A percentile compares a stretch with the other conserved stretches of the same genome.
Conservation (phyloP, 768 basidiomycete genomes). For the Holtermannia corniformis region DNA sequence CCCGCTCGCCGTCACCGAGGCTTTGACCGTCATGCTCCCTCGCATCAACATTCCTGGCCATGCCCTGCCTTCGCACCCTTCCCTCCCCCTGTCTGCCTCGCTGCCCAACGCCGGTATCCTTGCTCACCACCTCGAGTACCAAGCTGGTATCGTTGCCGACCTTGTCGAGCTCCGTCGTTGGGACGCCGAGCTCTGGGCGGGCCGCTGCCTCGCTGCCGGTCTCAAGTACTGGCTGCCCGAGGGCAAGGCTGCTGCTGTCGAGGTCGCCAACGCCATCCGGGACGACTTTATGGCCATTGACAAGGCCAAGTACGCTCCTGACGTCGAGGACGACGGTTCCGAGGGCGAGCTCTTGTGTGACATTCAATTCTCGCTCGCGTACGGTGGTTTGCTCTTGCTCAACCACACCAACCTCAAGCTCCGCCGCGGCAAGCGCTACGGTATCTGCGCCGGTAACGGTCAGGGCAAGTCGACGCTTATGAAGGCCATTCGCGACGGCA, state of each 20-base stretch:
- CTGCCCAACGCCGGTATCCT: constrained; percentile 51
- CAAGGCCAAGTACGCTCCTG: constrained; percentile 54
- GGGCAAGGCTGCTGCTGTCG: constrained; percentile 34
- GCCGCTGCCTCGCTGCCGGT: constrained; percentile 61
- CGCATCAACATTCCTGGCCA: constrained; percentile 50
- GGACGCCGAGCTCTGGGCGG: constrained; percentile 40
- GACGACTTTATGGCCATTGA: constrained; percentile 69
- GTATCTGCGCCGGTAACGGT: constrained; percentile 92
- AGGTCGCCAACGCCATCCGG: constrained; percentile 55
- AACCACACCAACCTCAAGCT: constrained; percentile 88
- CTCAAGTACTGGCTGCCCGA: constrained; percentile 56
- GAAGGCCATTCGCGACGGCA: constrained; percentile 88
- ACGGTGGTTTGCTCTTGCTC: constrained; percentile 84
- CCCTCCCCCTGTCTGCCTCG: constrained; percentile 48
- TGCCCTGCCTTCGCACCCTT: constrained; percentile 44
- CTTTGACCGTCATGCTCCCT: constrained; percentile 51
- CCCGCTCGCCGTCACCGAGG: constrained; percentile 53
- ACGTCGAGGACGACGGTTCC: constrained; percentile 47
- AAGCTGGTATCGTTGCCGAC: constrained; percentile 66
- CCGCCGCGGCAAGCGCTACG: constrained; percentile 82
- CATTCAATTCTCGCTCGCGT: constrained; percentile 89
- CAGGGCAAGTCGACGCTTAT: constrained; percentile 92
- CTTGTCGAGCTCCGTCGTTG: constrained; percentile 50
- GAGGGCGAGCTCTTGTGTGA: constrained; percentile 84
- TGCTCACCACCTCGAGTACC: constrained; percentile 57